Conservation (phyloP, 73 alveolate genomes). For the Blepharisma stoltei region DNA sequence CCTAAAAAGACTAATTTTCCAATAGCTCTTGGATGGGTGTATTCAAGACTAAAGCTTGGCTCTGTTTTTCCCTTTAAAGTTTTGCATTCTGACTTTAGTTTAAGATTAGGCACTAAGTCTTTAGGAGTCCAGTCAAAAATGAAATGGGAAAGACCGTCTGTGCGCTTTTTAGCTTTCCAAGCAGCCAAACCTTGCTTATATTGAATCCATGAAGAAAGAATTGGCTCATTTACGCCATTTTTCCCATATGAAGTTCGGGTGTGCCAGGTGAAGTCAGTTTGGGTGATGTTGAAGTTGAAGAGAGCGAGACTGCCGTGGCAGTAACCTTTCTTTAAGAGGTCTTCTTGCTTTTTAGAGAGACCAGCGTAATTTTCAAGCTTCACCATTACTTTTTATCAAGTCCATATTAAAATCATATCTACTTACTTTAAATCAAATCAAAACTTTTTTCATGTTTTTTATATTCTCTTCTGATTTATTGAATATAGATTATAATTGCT, state of each 20-base stretch:
- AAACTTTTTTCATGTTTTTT: too few relatives aligned
- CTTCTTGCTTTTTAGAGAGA: conserved; percentile 10
- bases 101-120: not conserved
- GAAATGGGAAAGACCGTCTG: conserved; percentile 18
- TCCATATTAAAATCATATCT: too few relatives aligned
- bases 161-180: conserved; percentile 4
- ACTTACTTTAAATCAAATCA: too few relatives aligned
- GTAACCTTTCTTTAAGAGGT: conserved; percentile 5
- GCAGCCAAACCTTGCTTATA: not conserved
- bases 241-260: not conserved
- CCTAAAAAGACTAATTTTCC: not conserved
- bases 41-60: not conserved
- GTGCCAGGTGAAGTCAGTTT: conserved; percentile 5
- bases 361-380: conserved; percentile 26
- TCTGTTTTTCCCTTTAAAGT: not conserved
- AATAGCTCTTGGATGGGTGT: not conserved
- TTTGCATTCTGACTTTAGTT: conserved; percentile 16
- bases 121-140: not conserved
- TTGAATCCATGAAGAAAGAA: conserved; percentile 27
- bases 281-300: conserved; percentile 10
- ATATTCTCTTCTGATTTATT: too few relatives aligned
- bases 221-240: not conserved
- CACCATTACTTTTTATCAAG: conserved; percentile 3
- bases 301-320: conserved; percentile 27
- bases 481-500: too few relatives aligned